A percentile compares a stretch with the other conserved stretches of the same genome.
Evolutionary conservation across 2,329 filamentous ascomycete species (phyloP).

Genomic region (Trichoderma polysporum): DNA sequence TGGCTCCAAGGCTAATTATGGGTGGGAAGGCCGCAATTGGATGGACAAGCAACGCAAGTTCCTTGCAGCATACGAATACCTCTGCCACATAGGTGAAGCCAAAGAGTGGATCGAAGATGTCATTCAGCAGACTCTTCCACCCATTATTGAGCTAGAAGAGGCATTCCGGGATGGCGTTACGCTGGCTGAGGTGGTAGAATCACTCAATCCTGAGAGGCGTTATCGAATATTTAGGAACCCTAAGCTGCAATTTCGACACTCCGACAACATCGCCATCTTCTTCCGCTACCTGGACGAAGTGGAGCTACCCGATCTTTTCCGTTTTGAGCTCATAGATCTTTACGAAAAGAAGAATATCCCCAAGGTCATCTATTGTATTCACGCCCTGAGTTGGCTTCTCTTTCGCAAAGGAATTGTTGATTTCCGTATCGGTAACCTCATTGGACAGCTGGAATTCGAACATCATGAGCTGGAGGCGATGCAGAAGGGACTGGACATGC

Average conservation of each 20-base stretch:
- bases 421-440: slow-evolving; percentile 93
- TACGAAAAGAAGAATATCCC: slow-evolving; percentile 99
- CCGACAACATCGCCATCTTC: slow-evolving; percentile 96
- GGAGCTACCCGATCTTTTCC: slow-evolving; percentile 89
- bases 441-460: slow-evolving; percentile 95
- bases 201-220: slow-evolving; percentile 73
- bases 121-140: slow-evolving; percentile 79
- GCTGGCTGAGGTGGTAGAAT: slow-evolving; percentile 88
- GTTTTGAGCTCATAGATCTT: slow-evolving; percentile 94
- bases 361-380: slow-evolving; percentile 98
- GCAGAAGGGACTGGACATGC: slow-evolving; percentile 94
- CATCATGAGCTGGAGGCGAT: slow-evolving; percentile 96
- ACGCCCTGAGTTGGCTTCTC: slow-evolving; percentile 94
- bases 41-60: slow-evolving; percentile 99
- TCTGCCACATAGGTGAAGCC: slow-evolving; percentile 97
- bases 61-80: slow-evolving; percentile 94
- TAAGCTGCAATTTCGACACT: slow-evolving; percentile 89
- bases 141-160: slow-evolving; percentile 92
- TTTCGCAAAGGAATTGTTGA: slow-evolving; percentile 92
- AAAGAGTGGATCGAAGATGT: slow-evolving; percentile 98
- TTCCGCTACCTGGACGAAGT: slow-evolving; percentile 91
- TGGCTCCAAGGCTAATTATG: slow-evolving; percentile 54
- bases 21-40: slow-evolving; percentile 86
- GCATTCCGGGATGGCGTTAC: slow-evolving; percentile 90
- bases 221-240: slow-evolving; percentile 82